Conservation (phyloP, 192 early-diverging fungal genomes). For the Geranomyces variabilis region DNA sequence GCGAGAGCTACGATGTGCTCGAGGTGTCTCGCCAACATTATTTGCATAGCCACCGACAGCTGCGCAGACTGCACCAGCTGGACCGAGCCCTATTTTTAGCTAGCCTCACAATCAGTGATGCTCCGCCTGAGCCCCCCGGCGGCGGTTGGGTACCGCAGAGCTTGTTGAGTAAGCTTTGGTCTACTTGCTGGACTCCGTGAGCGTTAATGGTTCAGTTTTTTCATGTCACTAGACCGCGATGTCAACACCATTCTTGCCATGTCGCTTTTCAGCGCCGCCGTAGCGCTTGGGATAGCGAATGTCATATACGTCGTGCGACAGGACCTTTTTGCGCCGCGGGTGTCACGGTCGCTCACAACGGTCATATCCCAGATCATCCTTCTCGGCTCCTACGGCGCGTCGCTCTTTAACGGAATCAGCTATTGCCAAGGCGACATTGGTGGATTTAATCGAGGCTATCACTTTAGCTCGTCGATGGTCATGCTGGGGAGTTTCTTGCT, state of each 20-base stretch:
- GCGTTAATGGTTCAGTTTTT: too few relatives aligned
- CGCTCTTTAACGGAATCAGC: background rate
- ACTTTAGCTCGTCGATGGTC: background rate
- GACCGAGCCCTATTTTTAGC: too few relatives aligned
- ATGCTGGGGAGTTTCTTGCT: background rate
- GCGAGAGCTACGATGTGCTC: too few relatives aligned
- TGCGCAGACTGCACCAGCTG: too few relatives aligned
- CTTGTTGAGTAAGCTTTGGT: too few relatives aligned
- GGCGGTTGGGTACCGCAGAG: too few relatives aligned
- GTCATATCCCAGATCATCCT: background rate
- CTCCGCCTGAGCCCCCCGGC: too few relatives aligned
- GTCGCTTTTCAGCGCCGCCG: background rate
- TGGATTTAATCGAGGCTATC: background rate
- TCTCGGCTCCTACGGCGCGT: background rate
- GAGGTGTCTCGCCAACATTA: too few relatives aligned
- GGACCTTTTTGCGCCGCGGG: background rate
- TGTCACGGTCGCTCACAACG: background rate
- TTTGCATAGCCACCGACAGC: too few relatives aligned
- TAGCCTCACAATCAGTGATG: too few relatives aligned
- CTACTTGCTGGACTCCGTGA: background rate
- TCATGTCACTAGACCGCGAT: too few relatives aligned
- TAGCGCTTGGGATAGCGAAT: background rate
- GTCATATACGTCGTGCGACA: background rate
- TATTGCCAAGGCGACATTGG: background rate
- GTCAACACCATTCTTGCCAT: background rate